Percentiles rank a stretch among this genome's conserved stretches.
Conservation (phyloP, 75 land plant species). For the Selaginella moellendorffii region DNA sequence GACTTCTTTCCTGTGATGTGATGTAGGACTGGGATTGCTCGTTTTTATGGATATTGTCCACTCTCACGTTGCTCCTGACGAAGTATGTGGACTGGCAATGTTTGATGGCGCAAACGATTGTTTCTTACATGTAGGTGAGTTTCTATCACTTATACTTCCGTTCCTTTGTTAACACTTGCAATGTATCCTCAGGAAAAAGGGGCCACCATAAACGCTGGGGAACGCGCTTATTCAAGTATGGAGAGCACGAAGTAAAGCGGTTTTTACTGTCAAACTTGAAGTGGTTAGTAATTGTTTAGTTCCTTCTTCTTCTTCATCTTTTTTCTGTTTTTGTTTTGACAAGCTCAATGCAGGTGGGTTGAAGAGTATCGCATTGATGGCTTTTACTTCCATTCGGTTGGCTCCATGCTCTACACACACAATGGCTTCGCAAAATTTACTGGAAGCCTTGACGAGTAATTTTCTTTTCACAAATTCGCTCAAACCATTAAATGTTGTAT, state of each 20-base stretch:
- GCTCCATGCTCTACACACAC: constrained; percentile 94
- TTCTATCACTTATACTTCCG: background rate
- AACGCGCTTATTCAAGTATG: constrained; percentile 81
- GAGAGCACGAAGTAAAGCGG: constrained; percentile 72
- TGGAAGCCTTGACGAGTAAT: constrained; percentile 15
- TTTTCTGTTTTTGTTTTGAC: too few relatives aligned
- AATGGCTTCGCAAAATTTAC: constrained; percentile 82
- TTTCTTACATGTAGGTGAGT: constrained; percentile 80
- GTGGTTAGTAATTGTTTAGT: constrained; percentile 34
- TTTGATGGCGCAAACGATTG: constrained; percentile 99
- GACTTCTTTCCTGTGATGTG: background rate
- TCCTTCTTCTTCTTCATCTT: too few relatives aligned
- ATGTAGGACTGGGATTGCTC: constrained; percentile 65
- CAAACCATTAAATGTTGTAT: background rate
- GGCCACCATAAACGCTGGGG: constrained; percentile 96
- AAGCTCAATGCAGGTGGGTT: constrained; percentile 66
- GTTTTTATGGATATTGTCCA: constrained; percentile 91
- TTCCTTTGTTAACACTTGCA: background rate
- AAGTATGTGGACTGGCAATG: constrained; percentile 65
- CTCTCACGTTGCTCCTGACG: constrained; percentile 86
- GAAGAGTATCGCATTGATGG: constrained; percentile 86
- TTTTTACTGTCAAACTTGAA: constrained; percentile 83
- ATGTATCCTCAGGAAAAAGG: constrained; percentile 50
- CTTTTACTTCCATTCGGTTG: constrained; percentile 75
- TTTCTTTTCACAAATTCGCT: too few relatives aligned